Evolutionary conservation across 345 rosid genomes (phyloP), one percentile per base, ranked within the genome.

Genomic region (Aurinia saxatilis): DNA sequence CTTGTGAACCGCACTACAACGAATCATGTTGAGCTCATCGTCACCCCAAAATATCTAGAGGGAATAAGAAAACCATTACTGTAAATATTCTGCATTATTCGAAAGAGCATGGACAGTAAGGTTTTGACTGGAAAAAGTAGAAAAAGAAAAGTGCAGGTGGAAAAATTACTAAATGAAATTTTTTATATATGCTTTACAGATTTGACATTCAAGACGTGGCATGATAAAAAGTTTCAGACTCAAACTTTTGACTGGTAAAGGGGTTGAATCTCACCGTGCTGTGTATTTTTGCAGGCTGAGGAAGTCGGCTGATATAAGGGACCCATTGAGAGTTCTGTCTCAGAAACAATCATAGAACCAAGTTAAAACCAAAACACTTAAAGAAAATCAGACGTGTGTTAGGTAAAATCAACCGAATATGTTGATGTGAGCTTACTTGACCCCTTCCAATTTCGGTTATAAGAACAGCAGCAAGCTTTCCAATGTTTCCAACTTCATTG

Each of bases 31-130:
- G 57, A 91, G 27, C 77, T 88, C 96, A 65, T 62, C 77, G 66
- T 72, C 63, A 60, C 75, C 68, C 98, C 98, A 91, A 51, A 91
- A 84, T 56, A 86, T 76, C 98, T 91, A 68, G 21, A 67, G 47
- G 60, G 60, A 29, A 47, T 50, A 58, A 64, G 16, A 1, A 45
- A 51, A 65, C 5, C 13, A 35, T 12, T 11, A 16, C 37, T 15
- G 4, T 14, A 13, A 21, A 5, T 31, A 25, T 71, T 49, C 52
- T 48, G 31, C 62, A 17, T 29, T n/a, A 11, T 65, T 12, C n/a
- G 40, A 18, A 4, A 52, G 10, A 31, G 14, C 23, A 37, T 45
- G 12, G 15, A 59, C 12, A 12, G 42, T 42, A 31, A 35, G 17
- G 36, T 27, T 15, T 61, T 35, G 9, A 25, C 4, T 10, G 35